phyloP scores from a whole-genome alignment of 2,329 filamentous ascomycete genomes.

The Trichophyton equinum region DNA sequence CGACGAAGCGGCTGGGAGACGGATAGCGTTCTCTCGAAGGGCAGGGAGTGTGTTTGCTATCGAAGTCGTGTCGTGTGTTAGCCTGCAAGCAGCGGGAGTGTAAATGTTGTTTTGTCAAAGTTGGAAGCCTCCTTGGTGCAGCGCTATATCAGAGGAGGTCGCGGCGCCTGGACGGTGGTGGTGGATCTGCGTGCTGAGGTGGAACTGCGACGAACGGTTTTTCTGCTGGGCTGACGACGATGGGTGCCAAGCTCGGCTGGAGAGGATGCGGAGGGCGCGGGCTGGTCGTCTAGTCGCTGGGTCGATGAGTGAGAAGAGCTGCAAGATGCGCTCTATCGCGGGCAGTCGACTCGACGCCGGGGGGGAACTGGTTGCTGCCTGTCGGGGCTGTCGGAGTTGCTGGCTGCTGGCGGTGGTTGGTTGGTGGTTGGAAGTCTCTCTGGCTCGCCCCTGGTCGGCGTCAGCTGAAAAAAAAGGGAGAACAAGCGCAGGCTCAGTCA shows the following conservation, averaged over 20 bases:
- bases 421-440: neutral
- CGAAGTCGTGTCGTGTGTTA: neutral
- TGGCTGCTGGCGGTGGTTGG: too few relatives aligned
- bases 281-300: neutral
- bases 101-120: too few relatives aligned
- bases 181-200: neutral
- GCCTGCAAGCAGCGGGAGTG: neutral
- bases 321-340: too few relatives aligned
- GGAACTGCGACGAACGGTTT: neutral
- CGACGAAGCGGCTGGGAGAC: neutral
- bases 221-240: neutral
- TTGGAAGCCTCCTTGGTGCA: neutral
- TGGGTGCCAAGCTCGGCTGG: neutral
- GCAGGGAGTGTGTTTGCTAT: too few relatives aligned
- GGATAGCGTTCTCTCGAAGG: neutral
- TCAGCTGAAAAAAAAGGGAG: neutral
- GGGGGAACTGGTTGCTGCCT: too few relatives aligned
- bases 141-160: neutral
- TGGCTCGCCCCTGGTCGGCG: too few relatives aligned
- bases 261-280: neutral
- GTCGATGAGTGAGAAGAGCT: too few relatives aligned
- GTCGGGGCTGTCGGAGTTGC: too few relatives aligned
- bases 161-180: neutral
- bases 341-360: too few relatives aligned
- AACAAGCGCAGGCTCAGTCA: neutral